phyloP scores from a whole-genome alignment of 805 yeast species.

The Yamadazyma akitaensis region DNA sequence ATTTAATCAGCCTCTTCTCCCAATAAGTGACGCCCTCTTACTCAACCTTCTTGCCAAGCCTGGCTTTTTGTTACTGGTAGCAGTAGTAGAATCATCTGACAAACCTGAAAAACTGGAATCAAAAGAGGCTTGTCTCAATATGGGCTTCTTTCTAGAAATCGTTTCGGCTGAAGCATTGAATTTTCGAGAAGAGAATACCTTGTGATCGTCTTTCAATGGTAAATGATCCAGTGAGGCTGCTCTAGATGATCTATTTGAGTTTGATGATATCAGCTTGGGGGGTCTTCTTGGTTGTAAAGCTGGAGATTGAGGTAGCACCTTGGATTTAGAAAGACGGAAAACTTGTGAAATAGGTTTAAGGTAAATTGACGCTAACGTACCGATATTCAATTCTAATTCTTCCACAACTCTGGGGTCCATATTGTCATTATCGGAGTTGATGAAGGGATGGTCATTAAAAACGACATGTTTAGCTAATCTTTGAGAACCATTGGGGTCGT shows the following conservation, averaged over 20 bases:
- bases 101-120: constrained; percentile 20
- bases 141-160: constrained; percentile 12
- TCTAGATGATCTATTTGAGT: background rate
- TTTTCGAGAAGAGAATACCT: constrained; percentile 8
- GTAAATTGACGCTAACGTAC: constrained; percentile 79
- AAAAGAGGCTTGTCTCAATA: constrained; percentile 18
- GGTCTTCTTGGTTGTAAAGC: constrained; percentile 26
- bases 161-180: constrained; percentile 11
- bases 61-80: constrained; percentile 14
- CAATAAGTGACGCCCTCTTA: constrained; percentile 32
- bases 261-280: constrained; percentile 1
- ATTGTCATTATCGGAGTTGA: constrained; percentile 63
- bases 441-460: constrained; percentile 57
- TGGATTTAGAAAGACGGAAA: constrained; percentile 61
- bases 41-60: constrained; percentile 32
- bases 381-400: constrained; percentile 79
- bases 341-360: constrained; percentile 80
- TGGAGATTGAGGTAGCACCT: constrained; percentile 46
- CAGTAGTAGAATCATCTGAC: constrained; percentile 9
- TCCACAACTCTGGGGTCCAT: constrained; percentile 69
- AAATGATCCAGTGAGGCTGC: constrained; percentile 4
- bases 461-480: constrained; percentile 46
- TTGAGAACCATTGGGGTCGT: constrained; percentile 29
- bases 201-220: constrained; percentile 2
- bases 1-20: constrained; percentile 5